Base-by-base conservation (phyloP, 2,329 filamentous ascomycete genomes). In the Monosporascus sp. region DNA sequence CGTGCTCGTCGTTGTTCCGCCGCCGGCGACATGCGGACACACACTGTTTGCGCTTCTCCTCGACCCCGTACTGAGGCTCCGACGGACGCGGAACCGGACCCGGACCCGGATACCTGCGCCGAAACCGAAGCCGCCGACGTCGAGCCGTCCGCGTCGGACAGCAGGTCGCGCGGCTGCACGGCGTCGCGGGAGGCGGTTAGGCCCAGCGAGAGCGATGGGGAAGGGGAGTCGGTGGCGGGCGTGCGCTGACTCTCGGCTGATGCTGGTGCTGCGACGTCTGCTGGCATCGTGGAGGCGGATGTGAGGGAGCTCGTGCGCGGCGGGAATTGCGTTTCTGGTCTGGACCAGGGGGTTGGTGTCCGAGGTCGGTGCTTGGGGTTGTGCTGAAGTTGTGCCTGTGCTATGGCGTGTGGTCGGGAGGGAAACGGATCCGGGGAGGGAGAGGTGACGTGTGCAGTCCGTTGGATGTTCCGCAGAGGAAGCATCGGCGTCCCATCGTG, bases 151-250 rank as follows among this genome's bases (percentile, higher is more conserved):
- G 31, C 31, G 20, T 22, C 44, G 31, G 25, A 37, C n/a, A 54
- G 49, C 9, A 56, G 15, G 15, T 49, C 41, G 4, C 49, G 52
- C 3, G 47, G 50, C 43, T 50, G 52, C 5, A 55, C 52, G 2
- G 35, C 52, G 31, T 53, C 52, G 6, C 24, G 54, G 41, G 49
- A 55, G 18, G 38, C 27, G n/a, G 50, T 18, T 20, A 15, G 37
- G 9, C 14, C 48, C 17, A 48, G 5, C 4, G 37, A 14, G 15
- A 46, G 50, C n/a, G 17, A 15, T 2, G 27, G 9, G 4, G 47
- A 6, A 24, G n/a, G 46, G 5, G 25, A 6, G 5, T 47, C n/a
- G 18, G 47, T 27, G 31, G 20, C 27, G 18, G 31, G 11, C 22
- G 14, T 7, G 31, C 9, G 17, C 17, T 8, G 47, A 9, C 14